Evolutionary conservation across 2,329 filamentous ascomycete species (phyloP).

Genomic region (Talaromyces islandicus): DNA sequence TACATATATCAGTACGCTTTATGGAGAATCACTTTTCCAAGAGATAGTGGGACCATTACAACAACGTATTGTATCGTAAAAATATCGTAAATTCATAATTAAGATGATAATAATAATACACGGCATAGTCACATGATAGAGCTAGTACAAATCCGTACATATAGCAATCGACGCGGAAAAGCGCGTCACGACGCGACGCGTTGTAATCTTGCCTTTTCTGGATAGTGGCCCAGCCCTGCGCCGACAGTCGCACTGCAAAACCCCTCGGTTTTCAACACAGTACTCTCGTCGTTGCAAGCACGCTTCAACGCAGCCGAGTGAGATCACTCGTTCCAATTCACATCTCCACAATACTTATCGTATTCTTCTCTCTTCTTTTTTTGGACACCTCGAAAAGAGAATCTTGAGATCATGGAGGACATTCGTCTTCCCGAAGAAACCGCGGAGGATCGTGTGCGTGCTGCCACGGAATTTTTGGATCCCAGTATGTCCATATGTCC

Average conservation of each 20-base stretch:
- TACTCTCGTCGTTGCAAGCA: background rate
- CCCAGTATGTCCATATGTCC: slow-evolving; percentile 64
- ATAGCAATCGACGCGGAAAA: background rate
- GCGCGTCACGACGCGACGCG: slow-evolving; percentile 8
- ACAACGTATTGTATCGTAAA: too few relatives aligned
- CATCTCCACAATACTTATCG: background rate
- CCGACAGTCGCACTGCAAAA: background rate
- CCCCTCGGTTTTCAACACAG: background rate
- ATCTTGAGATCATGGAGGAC: slow-evolving; percentile 55
- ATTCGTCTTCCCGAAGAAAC: slow-evolving; percentile 78
- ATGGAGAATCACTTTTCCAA: too few relatives aligned
- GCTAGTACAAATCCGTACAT: background rate
- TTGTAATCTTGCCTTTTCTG: slow-evolving; percentile 9
- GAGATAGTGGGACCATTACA: too few relatives aligned
- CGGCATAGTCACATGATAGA: background rate
- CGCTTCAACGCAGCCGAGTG: background rate
- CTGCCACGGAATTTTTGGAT: slow-evolving; percentile 89
- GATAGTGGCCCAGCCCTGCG: slow-evolving; percentile 1
- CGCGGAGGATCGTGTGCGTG: slow-evolving; percentile 73
- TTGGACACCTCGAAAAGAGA: slow-evolving; percentile 2
- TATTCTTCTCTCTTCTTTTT: background rate
- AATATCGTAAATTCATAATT: too few relatives aligned
- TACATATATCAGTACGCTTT: too few relatives aligned
- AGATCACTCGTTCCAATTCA: background rate
- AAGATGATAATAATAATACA: too few relatives aligned